phyloP scores from a whole-genome alignment of 164 flowering plant genomes.

The Dillenia turbinata region DNA sequence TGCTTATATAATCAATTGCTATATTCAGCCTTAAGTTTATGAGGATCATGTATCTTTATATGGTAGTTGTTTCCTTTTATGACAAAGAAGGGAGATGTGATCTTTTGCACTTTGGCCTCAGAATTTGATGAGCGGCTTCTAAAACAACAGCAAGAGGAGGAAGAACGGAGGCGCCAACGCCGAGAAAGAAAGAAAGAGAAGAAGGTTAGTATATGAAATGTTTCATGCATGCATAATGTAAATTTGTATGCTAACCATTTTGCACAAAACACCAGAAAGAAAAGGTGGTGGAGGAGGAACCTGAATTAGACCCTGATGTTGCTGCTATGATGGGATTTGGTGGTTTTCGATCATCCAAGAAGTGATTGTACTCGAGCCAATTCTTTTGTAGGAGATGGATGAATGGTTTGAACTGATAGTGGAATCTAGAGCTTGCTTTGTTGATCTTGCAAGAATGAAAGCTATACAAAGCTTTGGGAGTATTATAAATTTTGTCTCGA shows the following conservation, averaged over 20 bases:
- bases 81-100: background rate
- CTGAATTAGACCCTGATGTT: constrained; percentile 72
- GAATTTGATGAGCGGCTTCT: constrained; percentile 83
- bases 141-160: constrained; percentile 94
- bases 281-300: constrained; percentile 66
- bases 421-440: too few relatives aligned
- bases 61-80: background rate
- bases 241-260: too few relatives aligned
- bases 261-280: constrained; percentile 48
- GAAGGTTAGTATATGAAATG: constrained; percentile 44
- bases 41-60: background rate
- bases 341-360: constrained; percentile 76
- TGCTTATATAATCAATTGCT: too few relatives aligned
- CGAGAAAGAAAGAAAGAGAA: constrained; percentile 96
- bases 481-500: too few relatives aligned
- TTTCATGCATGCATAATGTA: background rate
- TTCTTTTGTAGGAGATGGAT: background rate
- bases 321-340: constrained; percentile 99
- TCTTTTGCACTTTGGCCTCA: constrained; percentile 17
- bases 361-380: constrained; percentile 25
- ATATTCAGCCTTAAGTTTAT: too few relatives aligned
- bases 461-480: too few relatives aligned
- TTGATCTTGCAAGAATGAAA: too few relatives aligned
- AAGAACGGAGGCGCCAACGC: constrained; percentile 77
- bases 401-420: too few relatives aligned